Base-by-base conservation (phyloP, 164 flowering plant genomes). In the Dillenia turbinata region DNA sequence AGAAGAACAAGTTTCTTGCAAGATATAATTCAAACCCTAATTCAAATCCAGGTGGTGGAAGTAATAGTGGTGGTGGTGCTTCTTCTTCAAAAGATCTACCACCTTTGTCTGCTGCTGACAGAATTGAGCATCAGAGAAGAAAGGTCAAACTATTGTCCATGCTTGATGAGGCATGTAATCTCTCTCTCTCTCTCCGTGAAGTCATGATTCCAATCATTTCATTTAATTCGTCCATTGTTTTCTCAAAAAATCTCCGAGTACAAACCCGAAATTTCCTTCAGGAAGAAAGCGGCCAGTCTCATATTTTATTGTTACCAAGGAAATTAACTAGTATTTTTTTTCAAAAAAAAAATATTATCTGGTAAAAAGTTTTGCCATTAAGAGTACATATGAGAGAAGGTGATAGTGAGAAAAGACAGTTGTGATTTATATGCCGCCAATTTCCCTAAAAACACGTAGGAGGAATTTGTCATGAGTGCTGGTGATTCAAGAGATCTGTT, bases 81-180 rank as follows among this genome's bases (percentile, higher is more conserved):
- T 73, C 86, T 1, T 73, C 86, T 3, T 70, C 81, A 5, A 84
- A 78, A 46, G 89, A 85, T 57, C 66, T 49, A 12, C 87, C 85
- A 17, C 78, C 90, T 46, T 74, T 89, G 69, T 85, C 90, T 2
- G 74, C 94, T 8, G 70, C 85, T 17, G 96, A 89, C 65, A 82
- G 88, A 62, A 77, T 82, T 62, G 96, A 89, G 61, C 87, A 89
- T 71, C 97, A 92, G 60, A 78, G 92, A 66, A 79, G 89, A 74
- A 91, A 92, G 85, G 85, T 81, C 84, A 85, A 90, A 75, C 81
- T 91, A 2, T 54, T 87, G 53, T 69, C 94, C 61, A 89, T 92
- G 90, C 86, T 89, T 77, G 96, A 92, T 69, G 97, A 92, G 97
- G 97, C 75, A 87, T 55, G 92, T 81, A 63, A 15, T 59, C 60